Conservation (phyloP, 2,329 filamentous ascomycete genomes). For the Orbilia blumenaviensis region DNA sequence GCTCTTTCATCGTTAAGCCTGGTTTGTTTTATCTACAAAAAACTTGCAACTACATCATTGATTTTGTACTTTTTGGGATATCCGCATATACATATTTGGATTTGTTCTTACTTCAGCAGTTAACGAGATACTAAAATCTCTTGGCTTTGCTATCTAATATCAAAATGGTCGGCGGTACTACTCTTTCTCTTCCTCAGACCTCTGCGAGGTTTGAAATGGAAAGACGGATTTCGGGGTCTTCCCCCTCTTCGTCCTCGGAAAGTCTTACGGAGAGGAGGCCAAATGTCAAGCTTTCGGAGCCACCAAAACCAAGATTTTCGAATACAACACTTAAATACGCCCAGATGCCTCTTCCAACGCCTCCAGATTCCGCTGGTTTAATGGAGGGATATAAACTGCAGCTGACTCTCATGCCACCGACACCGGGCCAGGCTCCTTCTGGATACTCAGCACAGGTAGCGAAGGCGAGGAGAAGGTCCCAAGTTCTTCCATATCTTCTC, state of each 20-base stretch:
- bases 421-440: conserved; percentile 35
- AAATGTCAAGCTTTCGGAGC: conserved; percentile 16
- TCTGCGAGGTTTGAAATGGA: conserved; percentile 54
- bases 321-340: conserved; percentile 49
- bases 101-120: conserved; percentile 13
- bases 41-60: neutral
- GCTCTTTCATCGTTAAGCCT: conserved; percentile 1
- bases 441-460: conserved; percentile 25
- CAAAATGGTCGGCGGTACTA: conserved; percentile 14
- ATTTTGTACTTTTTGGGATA: conserved; percentile 41
- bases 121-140: conserved; percentile 1
- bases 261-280: conserved; percentile 33
- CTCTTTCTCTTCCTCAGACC: conserved; percentile 38
- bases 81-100: conserved; percentile 28
- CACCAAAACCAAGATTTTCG: conserved; percentile 47
- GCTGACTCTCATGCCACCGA: conserved; percentile 52
- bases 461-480: conserved; percentile 27
- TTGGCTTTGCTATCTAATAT: conserved; percentile 28
- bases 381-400: conserved; percentile 49
- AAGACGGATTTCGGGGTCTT: neutral
- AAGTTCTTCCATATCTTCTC: conserved; percentile 48
- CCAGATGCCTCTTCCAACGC: conserved; percentile 53
- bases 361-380: conserved; percentile 49
- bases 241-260: conserved; percentile 43
- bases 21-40: conserved; percentile 17